Conservation (phyloP, 2,329 filamentous ascomycete genomes). For the Scortechinia acanthostroma region DNA sequence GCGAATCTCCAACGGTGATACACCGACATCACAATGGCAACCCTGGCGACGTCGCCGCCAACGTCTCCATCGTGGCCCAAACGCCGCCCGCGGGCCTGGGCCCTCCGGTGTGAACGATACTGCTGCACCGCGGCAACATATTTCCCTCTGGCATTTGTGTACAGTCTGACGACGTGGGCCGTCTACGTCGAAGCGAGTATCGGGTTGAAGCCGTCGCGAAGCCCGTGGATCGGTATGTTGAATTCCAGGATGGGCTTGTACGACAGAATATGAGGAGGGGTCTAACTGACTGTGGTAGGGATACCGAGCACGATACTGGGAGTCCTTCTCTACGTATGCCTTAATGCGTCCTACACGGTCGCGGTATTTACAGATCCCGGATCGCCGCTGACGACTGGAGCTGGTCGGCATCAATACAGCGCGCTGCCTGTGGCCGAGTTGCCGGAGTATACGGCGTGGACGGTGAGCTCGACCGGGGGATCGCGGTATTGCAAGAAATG, state of each 20-base stretch:
- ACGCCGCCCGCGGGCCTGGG: not conserved
- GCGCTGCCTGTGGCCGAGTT: slow-evolving; percentile 70
- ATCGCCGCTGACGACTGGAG: slow-evolving; percentile 45
- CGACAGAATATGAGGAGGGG: not conserved
- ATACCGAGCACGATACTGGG: slow-evolving; percentile 52
- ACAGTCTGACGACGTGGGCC: slow-evolving; percentile 85
- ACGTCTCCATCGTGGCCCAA: not conserved
- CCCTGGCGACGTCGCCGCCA: not conserved
- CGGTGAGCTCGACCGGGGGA: slow-evolving; percentile 84
- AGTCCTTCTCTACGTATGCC: slow-evolving; percentile 66
- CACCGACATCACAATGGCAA: not conserved
- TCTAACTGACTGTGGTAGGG: slow-evolving; percentile 25
- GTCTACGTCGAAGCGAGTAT: slow-evolving; percentile 79
- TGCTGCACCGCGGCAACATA: slow-evolving; percentile 76
- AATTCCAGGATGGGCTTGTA: not conserved
- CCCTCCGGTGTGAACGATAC: slow-evolving; percentile 56
- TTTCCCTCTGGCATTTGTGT: slow-evolving; percentile 84
- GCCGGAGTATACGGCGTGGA: slow-evolving; percentile 66
- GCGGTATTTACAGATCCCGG: slow-evolving; percentile 92
- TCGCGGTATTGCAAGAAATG: slow-evolving; percentile 95
- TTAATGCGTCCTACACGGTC: slow-evolving; percentile 83
- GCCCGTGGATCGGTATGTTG: slow-evolving; percentile 46
- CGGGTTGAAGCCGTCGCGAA: slow-evolving; percentile 45
- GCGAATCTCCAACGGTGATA: not conserved
- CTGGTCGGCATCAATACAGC: slow-evolving; percentile 55